Evolutionary conservation across 176 grass and related monocot species (phyloP).

Genomic region (Oryza rufipogon): DNA sequence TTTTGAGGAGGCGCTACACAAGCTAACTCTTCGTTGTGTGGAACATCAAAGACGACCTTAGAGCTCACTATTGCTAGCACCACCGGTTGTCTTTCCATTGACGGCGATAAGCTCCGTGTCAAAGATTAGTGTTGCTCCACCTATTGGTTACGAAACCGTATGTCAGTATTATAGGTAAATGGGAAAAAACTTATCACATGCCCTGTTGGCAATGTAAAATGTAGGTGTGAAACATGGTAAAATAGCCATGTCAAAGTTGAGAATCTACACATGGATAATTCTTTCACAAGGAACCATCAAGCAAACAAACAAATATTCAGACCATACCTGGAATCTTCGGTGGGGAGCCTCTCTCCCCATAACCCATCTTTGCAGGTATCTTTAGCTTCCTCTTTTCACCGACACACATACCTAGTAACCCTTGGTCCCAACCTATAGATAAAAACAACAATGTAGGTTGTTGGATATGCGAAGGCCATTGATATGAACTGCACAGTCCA

Average conservation of each 20-base stretch:
- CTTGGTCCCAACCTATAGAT: conserved; percentile 92
- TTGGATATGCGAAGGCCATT: conserved; percentile 11
- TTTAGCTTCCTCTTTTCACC: conserved; percentile 94
- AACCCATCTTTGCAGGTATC: conserved; percentile 91
- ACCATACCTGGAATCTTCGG: conserved; percentile 85
- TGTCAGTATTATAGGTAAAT: conserved; percentile 21
- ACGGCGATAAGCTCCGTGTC: conserved; percentile 88
- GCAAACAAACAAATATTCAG: conserved; percentile 48
- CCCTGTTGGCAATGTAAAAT: background rate
- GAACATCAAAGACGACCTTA: background rate
- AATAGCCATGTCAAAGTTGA: conserved; percentile 8
- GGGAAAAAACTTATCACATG: background rate
- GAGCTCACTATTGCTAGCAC: conserved; percentile 55
- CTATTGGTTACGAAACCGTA: conserved; percentile 37
- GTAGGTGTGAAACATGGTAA: background rate
- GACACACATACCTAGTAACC: conserved; percentile 85
- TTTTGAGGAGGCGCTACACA: background rate
- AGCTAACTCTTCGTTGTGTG: background rate
- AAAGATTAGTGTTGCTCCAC: conserved; percentile 84
- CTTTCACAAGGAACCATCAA: conserved; percentile 24
- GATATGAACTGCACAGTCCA: conserved; percentile 12
- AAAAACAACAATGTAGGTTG: conserved; percentile 32
- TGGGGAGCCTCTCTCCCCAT: conserved; percentile 82
- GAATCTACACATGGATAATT: conserved; percentile 25
- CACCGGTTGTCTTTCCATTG: conserved; percentile 59